Evolutionary conservation across 345 rosid species (phyloP).

Genomic region (Ailanthus altissimus): DNA sequence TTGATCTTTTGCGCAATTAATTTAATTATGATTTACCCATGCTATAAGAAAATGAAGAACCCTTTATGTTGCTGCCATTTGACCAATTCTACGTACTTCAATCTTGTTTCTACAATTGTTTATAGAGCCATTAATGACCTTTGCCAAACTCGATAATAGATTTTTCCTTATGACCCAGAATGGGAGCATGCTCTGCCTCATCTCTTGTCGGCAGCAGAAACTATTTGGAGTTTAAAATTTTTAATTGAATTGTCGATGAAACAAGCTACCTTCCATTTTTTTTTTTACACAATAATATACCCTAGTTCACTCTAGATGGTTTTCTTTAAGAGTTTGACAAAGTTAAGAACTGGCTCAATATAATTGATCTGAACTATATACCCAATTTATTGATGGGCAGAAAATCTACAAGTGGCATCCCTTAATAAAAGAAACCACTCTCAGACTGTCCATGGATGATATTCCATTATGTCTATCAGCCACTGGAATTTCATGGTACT

Average conservation of each 20-base stretch:
- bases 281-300: background rate
- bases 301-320: background rate
- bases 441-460: background rate
- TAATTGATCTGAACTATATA: background rate
- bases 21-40: background rate
- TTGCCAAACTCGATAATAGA: too few relatives aligned
- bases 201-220: too few relatives aligned
- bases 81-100: too few relatives aligned
- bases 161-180: too few relatives aligned
- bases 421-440: background rate
- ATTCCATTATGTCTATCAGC: background rate
- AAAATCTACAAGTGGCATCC: background rate
- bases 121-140: too few relatives aligned
- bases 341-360: background rate
- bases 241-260: background rate
- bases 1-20: background rate
- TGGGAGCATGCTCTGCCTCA: too few relatives aligned
- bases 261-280: background rate
- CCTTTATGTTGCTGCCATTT: too few relatives aligned
- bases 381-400: background rate
- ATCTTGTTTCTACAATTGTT: too few relatives aligned
- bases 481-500: background rate
- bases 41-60: background rate
- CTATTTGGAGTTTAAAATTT: background rate
- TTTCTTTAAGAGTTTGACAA: background rate